Percentiles rank a stretch among this genome's conserved stretches.
Conservation (phyloP, 257 asterid species). For the Catharanthus roseus region DNA sequence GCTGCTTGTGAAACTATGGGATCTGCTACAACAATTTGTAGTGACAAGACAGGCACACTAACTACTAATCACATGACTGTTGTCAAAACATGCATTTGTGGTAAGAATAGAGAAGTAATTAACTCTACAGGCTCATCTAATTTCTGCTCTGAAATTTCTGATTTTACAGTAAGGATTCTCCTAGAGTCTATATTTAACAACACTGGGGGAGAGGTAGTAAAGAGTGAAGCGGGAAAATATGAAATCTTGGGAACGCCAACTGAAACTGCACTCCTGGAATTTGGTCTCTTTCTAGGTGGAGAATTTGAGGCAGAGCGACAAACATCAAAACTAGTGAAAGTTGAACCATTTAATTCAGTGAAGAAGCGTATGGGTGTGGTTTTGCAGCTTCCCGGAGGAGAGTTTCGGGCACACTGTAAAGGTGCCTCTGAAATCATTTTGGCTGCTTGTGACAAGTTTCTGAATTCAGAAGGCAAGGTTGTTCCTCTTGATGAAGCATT, state of each 20-base stretch:
- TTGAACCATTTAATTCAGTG: constrained; percentile 78
- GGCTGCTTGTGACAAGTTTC: constrained; percentile 64
- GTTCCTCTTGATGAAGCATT: constrained; percentile 51
- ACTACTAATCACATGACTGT: constrained; percentile 87
- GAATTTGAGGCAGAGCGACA: constrained; percentile 52
- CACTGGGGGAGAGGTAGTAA: constrained; percentile 84
- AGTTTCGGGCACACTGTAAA: constrained; percentile 73
- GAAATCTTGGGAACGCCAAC: constrained; percentile 85
- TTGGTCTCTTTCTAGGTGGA: constrained; percentile 76
- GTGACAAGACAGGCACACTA: constrained; percentile 93
- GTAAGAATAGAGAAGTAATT: constrained; percentile 41
- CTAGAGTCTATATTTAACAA: constrained; percentile 65
- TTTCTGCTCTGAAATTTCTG: constrained; percentile 52
- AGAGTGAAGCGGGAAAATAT: constrained; percentile 38
- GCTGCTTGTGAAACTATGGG: constrained; percentile 99
- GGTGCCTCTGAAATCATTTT: constrained; percentile 87
- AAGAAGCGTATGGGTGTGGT: constrained; percentile 89
- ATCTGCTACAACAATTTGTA: constrained; percentile 86
- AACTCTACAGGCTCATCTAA: constrained; percentile 33
- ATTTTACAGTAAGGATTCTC: constrained; percentile 39
- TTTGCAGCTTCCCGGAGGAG: constrained; percentile 54
- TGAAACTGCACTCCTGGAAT: constrained; percentile 78
- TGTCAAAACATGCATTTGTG: constrained; percentile 64
- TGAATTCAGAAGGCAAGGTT: constrained; percentile 49
- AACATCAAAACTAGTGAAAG: constrained; percentile 53